A percentile compares a stretch with the other conserved stretches of the same genome.
Evolutionary conservation across 176 grass and related monocot species (phyloP).

Genomic region (Pontederia paniculata): DNA sequence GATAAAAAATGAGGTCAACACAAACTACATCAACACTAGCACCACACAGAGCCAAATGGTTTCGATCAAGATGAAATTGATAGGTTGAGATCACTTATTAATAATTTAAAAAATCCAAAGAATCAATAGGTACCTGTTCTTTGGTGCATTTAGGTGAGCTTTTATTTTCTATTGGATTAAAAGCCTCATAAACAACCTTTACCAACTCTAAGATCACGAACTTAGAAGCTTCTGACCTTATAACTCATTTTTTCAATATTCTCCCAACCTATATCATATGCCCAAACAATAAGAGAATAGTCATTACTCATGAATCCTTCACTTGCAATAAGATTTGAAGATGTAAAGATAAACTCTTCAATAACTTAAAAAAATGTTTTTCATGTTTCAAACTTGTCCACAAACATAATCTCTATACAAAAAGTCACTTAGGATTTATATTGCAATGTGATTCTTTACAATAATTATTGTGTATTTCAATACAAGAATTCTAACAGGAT

Average conservation of each 20-base stretch:
- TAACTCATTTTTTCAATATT: not conserved
- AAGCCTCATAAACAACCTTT: not conserved
- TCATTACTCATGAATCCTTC: not conserved
- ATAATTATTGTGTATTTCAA: conserved; percentile 3
- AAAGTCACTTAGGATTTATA: not conserved
- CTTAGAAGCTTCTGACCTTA: not conserved
- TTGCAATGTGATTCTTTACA: not conserved
- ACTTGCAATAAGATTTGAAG: no score
- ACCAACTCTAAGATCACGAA: not conserved
- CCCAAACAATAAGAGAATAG: not conserved
- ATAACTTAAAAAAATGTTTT: conserved; percentile 1
- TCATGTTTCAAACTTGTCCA: not conserved
- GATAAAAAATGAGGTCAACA: not conserved
- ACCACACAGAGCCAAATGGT: no score
- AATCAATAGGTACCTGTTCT: not conserved
- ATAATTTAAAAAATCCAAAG: not conserved
- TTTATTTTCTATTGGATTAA: not conserved
- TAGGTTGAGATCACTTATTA: no score
- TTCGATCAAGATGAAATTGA: no score
- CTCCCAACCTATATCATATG: not conserved
- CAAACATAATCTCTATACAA: not conserved
- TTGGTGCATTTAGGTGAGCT: not conserved
- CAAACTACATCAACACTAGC: not conserved
- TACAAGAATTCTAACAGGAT: not conserved
- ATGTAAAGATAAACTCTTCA: not conserved